Evolutionary conservation across 2,329 filamentous ascomycete species (phyloP), one percentile per base, ranked within the genome.

Genomic region (Biscogniauxia sp.): DNA sequence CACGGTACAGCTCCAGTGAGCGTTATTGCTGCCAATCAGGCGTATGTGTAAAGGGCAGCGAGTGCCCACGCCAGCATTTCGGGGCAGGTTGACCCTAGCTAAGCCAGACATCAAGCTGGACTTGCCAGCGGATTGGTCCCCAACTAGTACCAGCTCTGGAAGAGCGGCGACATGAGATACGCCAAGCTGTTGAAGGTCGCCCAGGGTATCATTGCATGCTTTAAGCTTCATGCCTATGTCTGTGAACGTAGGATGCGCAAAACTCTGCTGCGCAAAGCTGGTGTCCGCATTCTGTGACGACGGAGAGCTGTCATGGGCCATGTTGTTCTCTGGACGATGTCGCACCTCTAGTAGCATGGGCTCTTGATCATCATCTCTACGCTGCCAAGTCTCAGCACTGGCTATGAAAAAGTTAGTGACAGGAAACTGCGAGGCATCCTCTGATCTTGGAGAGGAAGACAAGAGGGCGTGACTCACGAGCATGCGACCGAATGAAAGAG

Each of bases 81-180:
- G 79, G 0, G 88, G 88, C 0, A 90, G 80, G 45, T 83, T 82
- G 56, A 90, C 87, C 8, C 83, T 84, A 1, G 76, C 72, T 61
- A 85, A 78, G 0, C 79, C 82, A 55, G 82, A 80, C 72, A 74
- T 74, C 15, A 74, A 56, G 45, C 68, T 92, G 0, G 88, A 92
- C 71, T 97, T 97, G 0, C 93, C 93, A 0, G 92, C 89, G 0
- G 86, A 91, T 69, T 97, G 93, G 54, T 96, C 92, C 0, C 93
- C 93, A 0, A 96, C 86, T 0, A 96, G 84, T 5, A 94, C 90
- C 9, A 96, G 86, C 66, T 92, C 91, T 0, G 93, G 92, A 0
- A 96, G 78, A 0, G 85, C 84, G 0, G 92, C 84, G 4, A 87
- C 84, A 19, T 90, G 85, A 55, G 90, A 87, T 0, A 96, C 87